phyloP scores from a whole-genome alignment of 2,329 filamentous ascomycete genomes.

The Tolypocladium tropicale region DNA sequence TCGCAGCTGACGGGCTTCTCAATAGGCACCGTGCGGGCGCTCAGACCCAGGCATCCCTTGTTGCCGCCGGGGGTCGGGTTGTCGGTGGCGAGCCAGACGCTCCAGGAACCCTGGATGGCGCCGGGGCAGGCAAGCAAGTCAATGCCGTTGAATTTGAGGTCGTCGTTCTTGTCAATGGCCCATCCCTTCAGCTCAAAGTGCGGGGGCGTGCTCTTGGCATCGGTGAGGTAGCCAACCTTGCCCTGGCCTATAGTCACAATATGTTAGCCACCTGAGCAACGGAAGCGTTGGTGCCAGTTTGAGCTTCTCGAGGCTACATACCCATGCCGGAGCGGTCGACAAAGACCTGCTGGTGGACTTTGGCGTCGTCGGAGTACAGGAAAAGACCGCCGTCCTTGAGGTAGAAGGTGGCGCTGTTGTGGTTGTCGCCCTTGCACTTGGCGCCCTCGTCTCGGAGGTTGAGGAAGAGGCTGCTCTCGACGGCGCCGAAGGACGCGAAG shows the following conservation, averaged over 20 bases:
- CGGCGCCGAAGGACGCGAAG: constrained; percentile 33
- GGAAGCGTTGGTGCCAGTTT: too few relatives aligned
- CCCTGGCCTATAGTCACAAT: constrained; percentile 34
- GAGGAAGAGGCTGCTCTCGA: constrained; percentile 31
- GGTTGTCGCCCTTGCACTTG: constrained; percentile 31
- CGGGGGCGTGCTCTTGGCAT: constrained; percentile 23
- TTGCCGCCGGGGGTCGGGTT: constrained; percentile 23
- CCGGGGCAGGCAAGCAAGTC: constrained; percentile 43
- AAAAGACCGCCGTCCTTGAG: constrained; percentile 34
- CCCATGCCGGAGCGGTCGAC: constrained; percentile 50
- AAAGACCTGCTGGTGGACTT: constrained; percentile 40
- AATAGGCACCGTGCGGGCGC: constrained; percentile 16
- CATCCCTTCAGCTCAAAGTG: constrained; percentile 38
- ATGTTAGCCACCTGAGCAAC: not conserved
- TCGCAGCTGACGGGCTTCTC: constrained; percentile 23
- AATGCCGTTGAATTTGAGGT: constrained; percentile 34
- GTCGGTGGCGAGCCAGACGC: constrained; percentile 24
- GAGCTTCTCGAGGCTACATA: constrained; percentile 24
- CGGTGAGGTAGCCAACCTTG: constrained; percentile 39
- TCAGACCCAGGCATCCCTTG: constrained; percentile 25
- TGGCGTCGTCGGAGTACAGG: constrained; percentile 31
- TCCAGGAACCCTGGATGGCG: constrained; percentile 30
- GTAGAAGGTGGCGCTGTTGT: constrained; percentile 38
- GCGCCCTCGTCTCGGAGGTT: constrained; percentile 34
- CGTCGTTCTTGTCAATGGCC: constrained; percentile 27